Conservation (phyloP, 257 asterid genomes). For the Rubia yunnanensis region DNA sequence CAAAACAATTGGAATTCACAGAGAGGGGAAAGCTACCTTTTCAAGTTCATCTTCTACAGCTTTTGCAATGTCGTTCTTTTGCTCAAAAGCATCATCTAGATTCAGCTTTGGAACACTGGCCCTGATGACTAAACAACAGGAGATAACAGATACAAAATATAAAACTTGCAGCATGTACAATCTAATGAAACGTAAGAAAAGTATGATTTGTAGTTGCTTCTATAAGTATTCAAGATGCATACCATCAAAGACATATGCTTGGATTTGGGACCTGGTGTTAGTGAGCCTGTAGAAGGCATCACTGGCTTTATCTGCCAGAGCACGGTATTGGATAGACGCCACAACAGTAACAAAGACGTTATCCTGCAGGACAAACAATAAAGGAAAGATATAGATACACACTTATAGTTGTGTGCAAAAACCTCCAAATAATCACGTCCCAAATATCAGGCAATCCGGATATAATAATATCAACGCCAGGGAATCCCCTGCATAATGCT, state of each 20-base stretch:
- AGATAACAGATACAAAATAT: neutral
- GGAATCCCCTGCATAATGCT: neutral
- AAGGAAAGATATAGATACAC: neutral
- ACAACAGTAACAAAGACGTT: slow-evolving; percentile 80
- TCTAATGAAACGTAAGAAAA: neutral
- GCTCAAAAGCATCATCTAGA: slow-evolving; percentile 66
- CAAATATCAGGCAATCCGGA: neutral
- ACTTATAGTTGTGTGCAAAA: neutral
- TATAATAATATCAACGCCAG: neutral
- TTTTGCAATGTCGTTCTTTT: slow-evolving; percentile 70
- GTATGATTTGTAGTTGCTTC: neutral
- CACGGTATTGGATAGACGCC: slow-evolving; percentile 78
- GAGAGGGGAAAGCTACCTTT: slow-evolving; percentile 32
- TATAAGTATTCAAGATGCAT: slow-evolving; percentile 9
- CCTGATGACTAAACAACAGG: slow-evolving; percentile 42
- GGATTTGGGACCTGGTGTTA: slow-evolving; percentile 73
- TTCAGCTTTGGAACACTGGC: slow-evolving; percentile 65
- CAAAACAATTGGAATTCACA: neutral
- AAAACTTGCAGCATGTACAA: neutral
- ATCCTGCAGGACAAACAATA: slow-evolving; percentile 34
- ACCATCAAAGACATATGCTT: slow-evolving; percentile 84
- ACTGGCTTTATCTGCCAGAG: slow-evolving; percentile 56
- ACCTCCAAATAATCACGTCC: neutral
- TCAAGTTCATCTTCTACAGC: slow-evolving; percentile 80
- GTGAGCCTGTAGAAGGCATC: slow-evolving; percentile 82